These are phyloP conservation scores for Rhizopogon vinicolor DNA, from an alignment of 768 basidiomycete genomes.

Conservation along the genomic window DNA sequence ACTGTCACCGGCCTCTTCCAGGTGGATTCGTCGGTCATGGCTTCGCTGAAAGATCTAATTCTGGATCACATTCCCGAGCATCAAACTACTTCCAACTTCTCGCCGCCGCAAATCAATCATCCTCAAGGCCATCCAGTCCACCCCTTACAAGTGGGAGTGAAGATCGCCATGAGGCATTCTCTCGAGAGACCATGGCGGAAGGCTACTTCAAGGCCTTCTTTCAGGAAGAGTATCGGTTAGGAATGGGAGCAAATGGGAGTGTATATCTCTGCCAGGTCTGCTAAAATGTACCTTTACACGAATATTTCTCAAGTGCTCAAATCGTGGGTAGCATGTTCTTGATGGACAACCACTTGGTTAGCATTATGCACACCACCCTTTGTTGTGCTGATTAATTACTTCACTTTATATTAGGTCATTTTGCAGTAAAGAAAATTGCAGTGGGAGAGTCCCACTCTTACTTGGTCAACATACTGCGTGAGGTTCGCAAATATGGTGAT, in stretches of 20 bases:
- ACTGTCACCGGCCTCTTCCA: conserved; percentile 63
- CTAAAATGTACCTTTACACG: background rate
- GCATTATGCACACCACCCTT: background rate
- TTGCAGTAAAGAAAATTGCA: conserved; percentile 96
- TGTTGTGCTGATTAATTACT: conserved; percentile 1
- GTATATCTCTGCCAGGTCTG: conserved; percentile 85
- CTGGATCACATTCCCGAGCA: conserved; percentile 48
- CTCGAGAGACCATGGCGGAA: conserved; percentile 75
- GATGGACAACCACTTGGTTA: conserved; percentile 82
- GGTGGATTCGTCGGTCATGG: conserved; percentile 31
- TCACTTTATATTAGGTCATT: conserved; percentile 48
- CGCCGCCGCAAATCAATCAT: conserved; percentile 64
- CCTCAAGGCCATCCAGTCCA: conserved; percentile 50
- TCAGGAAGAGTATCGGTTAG: conserved; percentile 80
- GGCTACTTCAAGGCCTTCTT: conserved; percentile 95
- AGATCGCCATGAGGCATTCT: conserved; percentile 38
- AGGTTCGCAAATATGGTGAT: conserved; percentile 36
- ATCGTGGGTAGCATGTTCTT: conserved; percentile 60
- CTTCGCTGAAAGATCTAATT: conserved; percentile 28
- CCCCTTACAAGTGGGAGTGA: conserved; percentile 22
- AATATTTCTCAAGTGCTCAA: conserved; percentile 1
- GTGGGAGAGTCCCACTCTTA: conserved; percentile 89
- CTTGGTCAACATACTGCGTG: conserved; percentile 74
- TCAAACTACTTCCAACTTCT: conserved; percentile 81
- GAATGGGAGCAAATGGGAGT: conserved; percentile 93